These are phyloP conservation scores for Decorospora gaudefroyi DNA, from an alignment of 2,329 filamentous ascomycete genomes.

Conservation along the genomic window DNA sequence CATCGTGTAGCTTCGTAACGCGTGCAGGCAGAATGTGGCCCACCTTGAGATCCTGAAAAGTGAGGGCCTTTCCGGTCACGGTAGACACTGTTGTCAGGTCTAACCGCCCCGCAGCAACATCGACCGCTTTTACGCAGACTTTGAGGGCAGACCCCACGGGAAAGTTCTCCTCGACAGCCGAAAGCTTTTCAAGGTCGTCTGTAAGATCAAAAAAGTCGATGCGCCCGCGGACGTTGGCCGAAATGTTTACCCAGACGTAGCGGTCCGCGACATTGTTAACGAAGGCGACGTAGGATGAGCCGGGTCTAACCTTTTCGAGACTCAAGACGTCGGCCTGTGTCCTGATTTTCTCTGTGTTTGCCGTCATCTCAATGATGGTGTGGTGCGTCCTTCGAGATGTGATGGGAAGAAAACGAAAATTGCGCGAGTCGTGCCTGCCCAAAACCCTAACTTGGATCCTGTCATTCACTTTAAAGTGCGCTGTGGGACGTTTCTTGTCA, in stretches of 20 bases:
- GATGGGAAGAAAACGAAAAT: slow-evolving; percentile 89
- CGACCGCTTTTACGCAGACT: slow-evolving; percentile 75
- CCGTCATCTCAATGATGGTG: slow-evolving; percentile 81
- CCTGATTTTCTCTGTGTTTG: slow-evolving; percentile 66
- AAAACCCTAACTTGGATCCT: slow-evolving; percentile 75
- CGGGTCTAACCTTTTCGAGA: slow-evolving; percentile 72
- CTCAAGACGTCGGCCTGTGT: slow-evolving; percentile 66
- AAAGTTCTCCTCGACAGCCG: slow-evolving; percentile 77
- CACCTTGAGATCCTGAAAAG: slow-evolving; percentile 71
- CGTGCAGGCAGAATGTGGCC: slow-evolving; percentile 82
- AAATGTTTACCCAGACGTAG: slow-evolving; percentile 87
- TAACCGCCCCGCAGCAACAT: slow-evolving; percentile 72
- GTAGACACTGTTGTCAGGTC: slow-evolving; percentile 80
- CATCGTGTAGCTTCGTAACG: slow-evolving; percentile 83
- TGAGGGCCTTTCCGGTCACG: slow-evolving; percentile 60
- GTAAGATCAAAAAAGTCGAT: slow-evolving; percentile 82
- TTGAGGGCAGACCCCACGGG: slow-evolving; percentile 87
- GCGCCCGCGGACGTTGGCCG: slow-evolving; percentile 83
- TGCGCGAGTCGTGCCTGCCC: slow-evolving; percentile 86
- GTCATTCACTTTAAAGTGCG: slow-evolving; percentile 71
- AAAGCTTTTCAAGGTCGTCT: slow-evolving; percentile 79
- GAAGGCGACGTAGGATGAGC: slow-evolving; percentile 76
- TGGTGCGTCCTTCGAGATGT: slow-evolving; percentile 77
- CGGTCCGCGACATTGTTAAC: slow-evolving; percentile 86
- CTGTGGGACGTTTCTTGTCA: slow-evolving; percentile 79